Conservation (phyloP, 345 rosid species). For the Pistacia atlantica region DNA sequence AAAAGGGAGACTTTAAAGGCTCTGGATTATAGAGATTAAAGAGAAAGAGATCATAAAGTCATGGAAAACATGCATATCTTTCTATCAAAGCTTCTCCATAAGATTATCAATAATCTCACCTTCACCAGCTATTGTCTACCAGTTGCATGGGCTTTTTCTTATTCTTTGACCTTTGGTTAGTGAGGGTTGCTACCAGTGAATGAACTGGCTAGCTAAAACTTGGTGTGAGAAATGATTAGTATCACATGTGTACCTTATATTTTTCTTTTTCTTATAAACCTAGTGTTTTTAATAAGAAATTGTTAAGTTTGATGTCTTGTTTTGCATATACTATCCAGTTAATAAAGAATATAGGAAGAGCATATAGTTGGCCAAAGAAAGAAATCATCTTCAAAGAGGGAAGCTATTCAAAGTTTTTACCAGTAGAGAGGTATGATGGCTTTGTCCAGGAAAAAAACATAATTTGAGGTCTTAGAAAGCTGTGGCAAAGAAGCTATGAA, state of each 20-base stretch:
- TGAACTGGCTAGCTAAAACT: slow-evolving; percentile 37
- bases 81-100: slow-evolving; percentile 40
- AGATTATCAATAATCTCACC: slow-evolving; percentile 39
- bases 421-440: slow-evolving; percentile 64
- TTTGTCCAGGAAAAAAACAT: slow-evolving; percentile 50
- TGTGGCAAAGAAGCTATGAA: slow-evolving; percentile 65
- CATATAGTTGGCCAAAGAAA: slow-evolving; percentile 78
- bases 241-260: slow-evolving; percentile 31
- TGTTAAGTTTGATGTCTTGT: slow-evolving; percentile 59
- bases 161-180: slow-evolving; percentile 33
- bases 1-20: slow-evolving; percentile 55
- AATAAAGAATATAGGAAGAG: slow-evolving; percentile 60
- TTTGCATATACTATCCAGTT: slow-evolving; percentile 71
- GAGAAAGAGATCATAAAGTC: slow-evolving; percentile 51
- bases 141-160: slow-evolving; percentile 30
- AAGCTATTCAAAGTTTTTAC: slow-evolving; percentile 65
- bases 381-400: slow-evolving; percentile 65
- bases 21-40: slow-evolving; percentile 50
- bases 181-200: slow-evolving; percentile 37
- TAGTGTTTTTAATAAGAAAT: slow-evolving; percentile 29
- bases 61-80: slow-evolving; percentile 42
- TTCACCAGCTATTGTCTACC: slow-evolving; percentile 39
- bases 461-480: slow-evolving; percentile 60
- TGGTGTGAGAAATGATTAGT: slow-evolving; percentile 32
- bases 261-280: slow-evolving; percentile 23